Evolutionary conservation across 2,329 filamentous ascomycete species (phyloP), one percentile per base, ranked within the genome.

Genomic region (Furcasterigmium furcatum): DNA sequence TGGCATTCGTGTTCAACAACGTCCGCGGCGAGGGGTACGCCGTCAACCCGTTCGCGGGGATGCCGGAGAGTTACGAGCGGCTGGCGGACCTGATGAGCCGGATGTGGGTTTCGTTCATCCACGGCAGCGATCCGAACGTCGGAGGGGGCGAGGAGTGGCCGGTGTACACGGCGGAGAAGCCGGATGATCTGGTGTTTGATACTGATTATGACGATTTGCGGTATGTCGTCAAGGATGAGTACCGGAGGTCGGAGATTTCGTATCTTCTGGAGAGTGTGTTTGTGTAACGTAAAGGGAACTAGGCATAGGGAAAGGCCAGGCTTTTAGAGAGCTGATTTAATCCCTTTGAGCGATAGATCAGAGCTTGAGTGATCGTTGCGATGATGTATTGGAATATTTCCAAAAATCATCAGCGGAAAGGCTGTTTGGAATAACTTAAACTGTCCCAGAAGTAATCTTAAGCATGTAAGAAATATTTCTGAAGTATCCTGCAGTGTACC

Each of bases 61-160:
- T 67, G 54, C 67, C 73, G 1, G 55, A 67, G 42, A 66, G 64
- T 2, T 74, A 68, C 47, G 47, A 62, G 10, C 52, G 56, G 45
- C 59, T 80, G 19, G 70, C 73, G 14, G 58, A 68, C 36, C 56
- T 72, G 52, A 79, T 80, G 71, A 67, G 66, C 39, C 61, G 65
- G 41, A 73, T 73, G 65, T 80, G 77, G 77, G 68, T 72, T 20
- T 65, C 63, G 4, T 80, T 79, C 50, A 66, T 77, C 42, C 60
- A 68, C 41, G 63, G 62, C 38, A 56, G 68, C 18, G 63, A 76
- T 55, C 76, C 76, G 19, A 76, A 72, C 47, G 25, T n/a, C 40
- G n/a, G 34, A 14, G 34, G 18, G 19, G 43, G 38, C 21, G 47
- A 30, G 8, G 20, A 57, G 14, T 79, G 74, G 75, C 70, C 72